Conservation (phyloP, 495 filamentous ascomycete genomes). For the Aspergillus ellipticus region DNA sequence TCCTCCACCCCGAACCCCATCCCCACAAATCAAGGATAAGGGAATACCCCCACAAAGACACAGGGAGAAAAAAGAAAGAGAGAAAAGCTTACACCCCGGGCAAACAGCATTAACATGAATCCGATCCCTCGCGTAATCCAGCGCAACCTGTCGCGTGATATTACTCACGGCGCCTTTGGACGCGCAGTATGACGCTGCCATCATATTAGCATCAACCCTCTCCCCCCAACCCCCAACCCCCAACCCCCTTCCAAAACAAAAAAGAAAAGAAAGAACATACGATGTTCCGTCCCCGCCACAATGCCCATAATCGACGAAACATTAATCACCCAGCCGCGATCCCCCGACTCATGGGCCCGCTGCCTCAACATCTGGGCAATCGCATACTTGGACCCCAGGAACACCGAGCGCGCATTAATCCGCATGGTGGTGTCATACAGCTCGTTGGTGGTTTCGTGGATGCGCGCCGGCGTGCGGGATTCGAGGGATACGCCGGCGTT, state of each 20-base stretch:
- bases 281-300: slow-evolving; percentile 20
- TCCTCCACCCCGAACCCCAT: too few relatives aligned
- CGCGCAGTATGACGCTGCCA: slow-evolving; percentile 41
- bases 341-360: slow-evolving; percentile 31
- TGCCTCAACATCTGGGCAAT: slow-evolving; percentile 50
- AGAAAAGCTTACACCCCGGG: slow-evolving; percentile 43
- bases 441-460: slow-evolving; percentile 35
- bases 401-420: slow-evolving; percentile 43
- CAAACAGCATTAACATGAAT: slow-evolving; percentile 54
- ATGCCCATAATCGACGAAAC: slow-evolving; percentile 43
- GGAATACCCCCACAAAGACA: too few relatives aligned
- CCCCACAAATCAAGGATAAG: too few relatives aligned
- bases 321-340: slow-evolving; percentile 55
- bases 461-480: slow-evolving; percentile 6
- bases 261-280: not conserved
- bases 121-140: slow-evolving; percentile 46
- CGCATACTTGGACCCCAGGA: slow-evolving; percentile 48
- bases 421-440: slow-evolving; percentile 38
- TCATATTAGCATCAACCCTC: not conserved
- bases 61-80: too few relatives aligned
- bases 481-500: slow-evolving; percentile 46
- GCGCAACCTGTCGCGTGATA: slow-evolving; percentile 43
- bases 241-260: too few relatives aligned
- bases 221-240: too few relatives aligned
- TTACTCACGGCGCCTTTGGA: slow-evolving; percentile 47